Percentiles rank a stretch among this genome's conserved stretches.
Evolutionary conservation across 306 rosid genomes (phyloP).

Genomic region (Trichosanthes cucumerina): DNA sequence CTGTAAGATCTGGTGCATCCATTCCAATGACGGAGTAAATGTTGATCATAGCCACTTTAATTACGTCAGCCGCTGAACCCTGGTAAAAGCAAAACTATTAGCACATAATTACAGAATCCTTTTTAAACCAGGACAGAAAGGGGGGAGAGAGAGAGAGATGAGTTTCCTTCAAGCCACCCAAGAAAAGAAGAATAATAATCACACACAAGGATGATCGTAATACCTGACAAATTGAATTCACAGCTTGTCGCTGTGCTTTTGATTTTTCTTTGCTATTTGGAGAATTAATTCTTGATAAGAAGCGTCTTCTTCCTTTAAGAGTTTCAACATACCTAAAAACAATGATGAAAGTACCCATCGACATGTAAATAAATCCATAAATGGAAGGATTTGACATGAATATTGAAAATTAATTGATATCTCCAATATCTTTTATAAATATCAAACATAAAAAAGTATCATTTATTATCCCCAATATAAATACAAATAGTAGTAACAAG

Average conservation of each 20-base stretch:
- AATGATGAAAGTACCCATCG: no score
- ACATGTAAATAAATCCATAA: no score
- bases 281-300: constrained; percentile 77
- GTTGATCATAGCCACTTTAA: constrained; percentile 78
- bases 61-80: constrained; percentile 98
- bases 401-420: no score
- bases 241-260: constrained; percentile 95
- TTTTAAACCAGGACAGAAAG: background rate
- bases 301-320: constrained; percentile 78
- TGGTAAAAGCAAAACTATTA: constrained; percentile 22
- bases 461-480: no score
- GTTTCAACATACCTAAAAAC: constrained; percentile 77
- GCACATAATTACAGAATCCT: constrained; percentile 3
- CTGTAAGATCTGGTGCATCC: constrained; percentile 31
- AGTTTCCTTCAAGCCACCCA: background rate
- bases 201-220: constrained; percentile 5
- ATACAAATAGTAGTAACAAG: no score
- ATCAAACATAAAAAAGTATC: no score
- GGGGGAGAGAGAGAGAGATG: background rate
- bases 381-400: no score
- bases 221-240: constrained; percentile 96
- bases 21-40: constrained; percentile 45
- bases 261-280: constrained; percentile 65
- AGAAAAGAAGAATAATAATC: background rate
- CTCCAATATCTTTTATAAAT: no score